Percentiles rank a stretch among this genome's conserved stretches.
Evolutionary conservation across 106 monocot species (phyloP).

Genomic region (Allium cepa): DNA sequence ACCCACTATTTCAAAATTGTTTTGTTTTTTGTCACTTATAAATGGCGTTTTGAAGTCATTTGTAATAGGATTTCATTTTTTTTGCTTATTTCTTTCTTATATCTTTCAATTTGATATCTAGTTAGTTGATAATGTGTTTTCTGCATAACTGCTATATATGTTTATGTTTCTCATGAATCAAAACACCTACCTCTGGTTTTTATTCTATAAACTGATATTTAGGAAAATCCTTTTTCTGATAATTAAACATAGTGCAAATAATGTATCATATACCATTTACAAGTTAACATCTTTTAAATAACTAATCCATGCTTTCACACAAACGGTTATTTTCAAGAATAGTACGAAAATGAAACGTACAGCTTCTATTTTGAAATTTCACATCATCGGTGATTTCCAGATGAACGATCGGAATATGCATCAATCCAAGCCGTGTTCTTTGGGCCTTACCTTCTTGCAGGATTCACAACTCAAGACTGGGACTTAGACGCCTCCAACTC

Average conservation of each 20-base stretch:
- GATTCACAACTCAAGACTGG: constrained; percentile 68
- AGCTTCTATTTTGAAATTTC: neutral
- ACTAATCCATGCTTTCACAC: neutral
- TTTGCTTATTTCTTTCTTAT: too few relatives aligned
- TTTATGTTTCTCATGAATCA: too few relatives aligned
- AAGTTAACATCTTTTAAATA: neutral
- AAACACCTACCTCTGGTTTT: too few relatives aligned
- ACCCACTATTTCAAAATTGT: neutral
- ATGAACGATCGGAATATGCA: constrained; percentile 68
- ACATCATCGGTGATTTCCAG: constrained; percentile 19
- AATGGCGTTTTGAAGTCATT: neutral
- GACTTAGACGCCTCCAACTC: constrained; percentile 33
- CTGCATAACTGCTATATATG: too few relatives aligned
- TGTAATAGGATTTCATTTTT: neutral
- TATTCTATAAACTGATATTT: neutral
- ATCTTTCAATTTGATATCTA: too few relatives aligned
- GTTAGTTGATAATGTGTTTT: too few relatives aligned
- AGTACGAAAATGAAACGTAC: neutral
- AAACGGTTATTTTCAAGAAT: neutral
- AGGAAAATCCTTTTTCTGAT: neutral
- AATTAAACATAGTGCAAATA: neutral
- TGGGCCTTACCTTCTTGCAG: constrained; percentile 87
- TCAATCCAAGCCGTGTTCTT: constrained; percentile 71
- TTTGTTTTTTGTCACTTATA: neutral
- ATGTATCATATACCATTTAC: neutral